Evolutionary conservation across 495 filamentous ascomycete species (phyloP), one percentile per base, ranked within the genome.

Genomic region (Neurospora terricola): DNA sequence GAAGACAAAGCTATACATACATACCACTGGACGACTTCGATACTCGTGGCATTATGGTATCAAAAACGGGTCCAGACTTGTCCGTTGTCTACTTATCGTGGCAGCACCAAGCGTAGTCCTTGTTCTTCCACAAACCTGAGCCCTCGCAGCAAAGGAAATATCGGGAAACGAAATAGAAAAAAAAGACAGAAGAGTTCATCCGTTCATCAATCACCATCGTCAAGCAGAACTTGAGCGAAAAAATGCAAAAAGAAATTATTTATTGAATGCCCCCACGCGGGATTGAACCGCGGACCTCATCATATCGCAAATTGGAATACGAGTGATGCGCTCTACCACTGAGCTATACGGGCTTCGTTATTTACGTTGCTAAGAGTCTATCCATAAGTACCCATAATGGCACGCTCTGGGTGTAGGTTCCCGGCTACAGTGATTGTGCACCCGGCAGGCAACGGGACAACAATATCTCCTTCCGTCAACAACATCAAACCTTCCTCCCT

Each of bases 241-340:
- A 16, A 38, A 21, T 12, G 34, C 1, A 73, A 9, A 23, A 38
- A 21, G 23, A 42, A 68, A 36, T 69, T 70, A 2, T 36, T 48
- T 73, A 42, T 12, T 66, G 59, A 36, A 69, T 70, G 54, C 40
- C 66, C 54, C 54, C 54, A 66, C 54, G 54, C 54, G 72, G 72
- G 42, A 75, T 73, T 69, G 74, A 75, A 75, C 74, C 36, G 38
- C 21, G 36, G 72, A 70, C 40, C 62, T 73, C 39, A 34, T 34
- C 62, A 73, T 73, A 9, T 62, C 39, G 36, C 38, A 69, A 4
- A 36, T 59, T 59, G 9, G 30, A 38, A 27, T 74, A 74, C 73
- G 73, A 74, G 73, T 74, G 73, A 40, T 37, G 62, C 74, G 74
- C 74, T 59, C 38, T 76, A 76, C 74, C 74, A 71, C 74, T 76